Evolutionary conservation across 768 basidiomycete genomes (phyloP), one percentile per base, ranked within the genome.

Genomic region (Leucocoprinus leucothites): DNA sequence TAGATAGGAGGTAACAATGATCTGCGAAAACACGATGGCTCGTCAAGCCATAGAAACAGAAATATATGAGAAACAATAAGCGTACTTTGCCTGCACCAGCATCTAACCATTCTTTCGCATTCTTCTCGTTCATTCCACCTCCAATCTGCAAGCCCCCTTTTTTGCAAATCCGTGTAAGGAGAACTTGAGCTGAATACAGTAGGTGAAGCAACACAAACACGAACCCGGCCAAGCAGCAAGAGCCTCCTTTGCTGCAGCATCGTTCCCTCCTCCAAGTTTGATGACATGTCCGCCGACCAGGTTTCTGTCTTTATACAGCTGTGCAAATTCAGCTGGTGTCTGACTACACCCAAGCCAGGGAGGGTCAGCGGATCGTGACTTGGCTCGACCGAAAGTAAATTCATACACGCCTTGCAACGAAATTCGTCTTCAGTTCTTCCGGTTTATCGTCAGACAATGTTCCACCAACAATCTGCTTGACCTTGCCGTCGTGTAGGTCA

Each of bases 391-490:
- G 38, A 25, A 48, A 22, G 11, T 31, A 5, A 24, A 16, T 9
- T 35, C 22, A 56, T 19, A 75, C 82, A 62, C 63, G 87, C 95
- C 83, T 90, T 58, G 95, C 84, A 41, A 97, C 84, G 65, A 95
- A 98, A 69, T 99, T 98, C 19, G 92, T 95, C 68, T 81, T 82
- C 60, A 97, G 76, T 38, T 66, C 67, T 21, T 76, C 71, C 6
- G 88, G 82, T 31, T 80, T 67, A 21, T 69, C 62, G 48, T 92
- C 88, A 18, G 89, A 90, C 26, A 99, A 79, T 3, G 94, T 95
- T 3, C 95, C 93, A 41, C 97, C 97, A 13, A 99, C 91, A 52
- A 99, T 98, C 72, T 99, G 97, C 72, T 98, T 98, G 56, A 99
- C 97, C 63, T 93, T 79, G 4, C 97, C 97, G 57, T 87, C 81